These are phyloP conservation scores for Penicillium turbatum DNA, from an alignment of 495 filamentous ascomycete genomes.

Conservation along the genomic window DNA sequence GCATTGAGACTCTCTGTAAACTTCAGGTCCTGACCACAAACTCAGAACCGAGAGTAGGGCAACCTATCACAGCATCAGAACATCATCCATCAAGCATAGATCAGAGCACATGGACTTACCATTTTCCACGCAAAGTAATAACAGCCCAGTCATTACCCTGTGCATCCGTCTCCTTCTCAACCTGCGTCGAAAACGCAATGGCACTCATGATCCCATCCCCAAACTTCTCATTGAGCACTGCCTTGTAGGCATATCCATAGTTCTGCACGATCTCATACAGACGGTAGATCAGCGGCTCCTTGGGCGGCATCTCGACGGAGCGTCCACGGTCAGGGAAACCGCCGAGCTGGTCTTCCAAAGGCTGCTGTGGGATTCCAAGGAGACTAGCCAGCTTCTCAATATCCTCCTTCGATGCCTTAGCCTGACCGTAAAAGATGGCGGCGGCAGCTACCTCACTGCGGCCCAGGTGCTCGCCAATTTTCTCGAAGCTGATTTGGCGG, in stretches of 20 bases:
- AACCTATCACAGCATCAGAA: slow-evolving; percentile 43
- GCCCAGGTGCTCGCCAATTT: slow-evolving; percentile 69
- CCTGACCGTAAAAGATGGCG: slow-evolving; percentile 93
- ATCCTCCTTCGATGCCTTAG: slow-evolving; percentile 73
- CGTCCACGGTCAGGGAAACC: slow-evolving; percentile 80
- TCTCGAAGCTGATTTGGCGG: slow-evolving; percentile 72
- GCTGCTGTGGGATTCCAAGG: slow-evolving; percentile 56
- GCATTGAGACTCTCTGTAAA: not conserved
- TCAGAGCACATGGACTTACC: slow-evolving; percentile 46
- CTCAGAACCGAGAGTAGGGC: slow-evolving; percentile 58
- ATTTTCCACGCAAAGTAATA: slow-evolving; percentile 91
- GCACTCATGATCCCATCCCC: slow-evolving; percentile 99
- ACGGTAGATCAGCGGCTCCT: slow-evolving; percentile 89
- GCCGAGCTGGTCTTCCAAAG: slow-evolving; percentile 57
- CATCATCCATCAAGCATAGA: not conserved
- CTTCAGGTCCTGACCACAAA: no score
- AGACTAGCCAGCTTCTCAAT: slow-evolving; percentile 64
- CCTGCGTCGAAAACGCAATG: slow-evolving; percentile 86
- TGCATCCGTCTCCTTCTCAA: slow-evolving; percentile 91
- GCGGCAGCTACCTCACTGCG: slow-evolving; percentile 88
- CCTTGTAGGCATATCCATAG: slow-evolving; percentile 96
- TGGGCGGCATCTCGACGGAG: slow-evolving; percentile 88
- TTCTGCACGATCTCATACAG: slow-evolving; percentile 98
- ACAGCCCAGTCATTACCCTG: slow-evolving; percentile 79
- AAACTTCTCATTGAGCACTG: slow-evolving; percentile 96